Evolutionary conservation across 2,329 filamentous ascomycete genomes (phyloP).

Genomic region (Tolypocladium amazonense): DNA sequence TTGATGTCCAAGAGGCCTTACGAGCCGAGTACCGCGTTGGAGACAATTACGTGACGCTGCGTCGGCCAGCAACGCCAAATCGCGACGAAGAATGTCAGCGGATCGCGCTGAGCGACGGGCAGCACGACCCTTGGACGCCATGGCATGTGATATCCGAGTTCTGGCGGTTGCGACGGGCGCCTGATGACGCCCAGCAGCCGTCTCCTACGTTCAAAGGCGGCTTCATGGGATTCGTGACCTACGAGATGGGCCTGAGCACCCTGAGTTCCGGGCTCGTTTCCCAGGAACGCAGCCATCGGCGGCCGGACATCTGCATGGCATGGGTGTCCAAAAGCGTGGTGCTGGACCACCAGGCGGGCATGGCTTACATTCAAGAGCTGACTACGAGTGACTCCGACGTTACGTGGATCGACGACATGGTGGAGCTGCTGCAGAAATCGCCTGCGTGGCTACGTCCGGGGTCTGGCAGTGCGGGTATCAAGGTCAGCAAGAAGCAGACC

Average conservation of each 20-base stretch:
- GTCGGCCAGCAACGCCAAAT: constrained; percentile 10
- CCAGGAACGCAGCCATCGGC: constrained; percentile 21
- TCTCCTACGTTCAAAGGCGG: constrained; percentile 63
- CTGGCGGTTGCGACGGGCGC: constrained; percentile 17
- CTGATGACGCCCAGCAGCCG: constrained; percentile 3
- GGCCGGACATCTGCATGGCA: constrained; percentile 63
- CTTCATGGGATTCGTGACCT: constrained; percentile 75
- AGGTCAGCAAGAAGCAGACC: constrained; percentile 2
- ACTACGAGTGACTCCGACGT: constrained; percentile 13
- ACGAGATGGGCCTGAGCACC: constrained; percentile 61
- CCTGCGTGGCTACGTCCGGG: constrained; percentile 17
- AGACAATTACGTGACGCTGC: constrained; percentile 24
- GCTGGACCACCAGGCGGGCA: constrained; percentile 56
- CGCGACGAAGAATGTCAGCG: constrained; percentile 15
- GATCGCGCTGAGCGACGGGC: constrained; percentile 10
- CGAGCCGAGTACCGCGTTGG: constrained; percentile 48
- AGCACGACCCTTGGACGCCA: constrained; percentile 23
- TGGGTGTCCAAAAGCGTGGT: constrained; percentile 73
- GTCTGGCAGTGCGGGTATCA: constrained; percentile 1
- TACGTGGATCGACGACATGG: constrained; percentile 19
- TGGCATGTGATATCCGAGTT: constrained; percentile 43
- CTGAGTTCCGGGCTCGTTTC: constrained; percentile 18
- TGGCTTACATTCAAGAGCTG: constrained; percentile 50
- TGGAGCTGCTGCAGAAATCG: constrained; percentile 20
- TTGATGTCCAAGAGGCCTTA: constrained; percentile 46